phyloP scores from a whole-genome alignment of 2,329 filamentous ascomycete species.

The Penicillium psychrosexuale region DNA sequence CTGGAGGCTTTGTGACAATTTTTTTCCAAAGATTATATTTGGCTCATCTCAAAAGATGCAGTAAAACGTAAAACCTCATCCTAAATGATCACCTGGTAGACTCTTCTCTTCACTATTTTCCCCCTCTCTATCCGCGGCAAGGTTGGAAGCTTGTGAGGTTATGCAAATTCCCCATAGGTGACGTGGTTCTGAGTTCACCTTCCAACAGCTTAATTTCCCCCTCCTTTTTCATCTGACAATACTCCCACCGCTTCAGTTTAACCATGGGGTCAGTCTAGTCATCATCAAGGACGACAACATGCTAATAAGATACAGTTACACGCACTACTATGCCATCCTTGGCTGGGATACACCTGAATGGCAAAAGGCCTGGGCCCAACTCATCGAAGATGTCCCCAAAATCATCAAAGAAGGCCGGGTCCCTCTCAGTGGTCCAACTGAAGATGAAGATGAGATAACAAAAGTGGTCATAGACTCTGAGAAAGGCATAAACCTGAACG shows the following conservation, averaged over 20 bases:
- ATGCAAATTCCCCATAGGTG: not conserved
- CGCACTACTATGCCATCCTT: constrained; percentile 16
- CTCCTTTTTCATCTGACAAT: not conserved
- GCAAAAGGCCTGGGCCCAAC: constrained; percentile 13
- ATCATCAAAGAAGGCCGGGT: constrained; percentile 10
- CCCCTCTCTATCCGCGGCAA: not conserved
- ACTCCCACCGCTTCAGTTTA: not conserved
- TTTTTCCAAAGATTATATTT: not conserved
- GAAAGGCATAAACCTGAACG: constrained; percentile 15
- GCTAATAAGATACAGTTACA: constrained; percentile 11
- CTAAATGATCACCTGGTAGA: no score
- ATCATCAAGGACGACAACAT: not conserved
- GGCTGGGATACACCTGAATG: constrained; percentile 13
- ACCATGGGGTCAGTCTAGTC: not conserved
- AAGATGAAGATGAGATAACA: not conserved
- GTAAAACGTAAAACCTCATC: not conserved
- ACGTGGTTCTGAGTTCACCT: not conserved
- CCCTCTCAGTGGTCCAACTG: not conserved
- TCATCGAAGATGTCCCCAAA: constrained; percentile 10
- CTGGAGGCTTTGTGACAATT: not conserved
- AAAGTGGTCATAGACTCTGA: not conserved
- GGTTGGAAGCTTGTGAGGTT: not conserved
- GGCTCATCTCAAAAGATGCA: not conserved
- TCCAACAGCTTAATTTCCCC: not conserved
- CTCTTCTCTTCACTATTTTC: no score